These are phyloP conservation scores for Septoria linicola DNA, from an alignment of 2,329 filamentous ascomycete species.

Conservation along the genomic window DNA sequence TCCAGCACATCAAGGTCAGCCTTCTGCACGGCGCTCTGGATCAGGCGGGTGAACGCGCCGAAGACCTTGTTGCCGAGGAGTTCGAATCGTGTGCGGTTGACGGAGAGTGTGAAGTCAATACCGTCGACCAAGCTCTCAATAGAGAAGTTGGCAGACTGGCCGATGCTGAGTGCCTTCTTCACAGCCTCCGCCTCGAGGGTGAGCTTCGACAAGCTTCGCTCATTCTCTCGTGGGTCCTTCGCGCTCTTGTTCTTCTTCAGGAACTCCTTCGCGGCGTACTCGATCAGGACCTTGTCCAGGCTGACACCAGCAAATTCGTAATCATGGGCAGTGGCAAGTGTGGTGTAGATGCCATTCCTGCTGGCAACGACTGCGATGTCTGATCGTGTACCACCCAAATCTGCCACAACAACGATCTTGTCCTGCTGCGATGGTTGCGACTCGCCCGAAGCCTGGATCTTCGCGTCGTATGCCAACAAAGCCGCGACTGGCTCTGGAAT, in stretches of 20 bases:
- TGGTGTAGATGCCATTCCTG: slow-evolving; percentile 92
- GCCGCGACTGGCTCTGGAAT: slow-evolving; percentile 89
- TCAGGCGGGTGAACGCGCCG: slow-evolving; percentile 79
- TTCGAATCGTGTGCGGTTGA: slow-evolving; percentile 93
- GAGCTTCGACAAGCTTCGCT: slow-evolving; percentile 83
- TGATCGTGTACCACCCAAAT: slow-evolving; percentile 87
- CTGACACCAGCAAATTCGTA: slow-evolving; percentile 86
- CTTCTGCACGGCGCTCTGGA: slow-evolving; percentile 85
- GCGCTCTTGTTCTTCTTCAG: slow-evolving; percentile 85
- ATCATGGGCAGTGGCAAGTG: slow-evolving; percentile 90
- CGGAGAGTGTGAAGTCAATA: slow-evolving; percentile 83
- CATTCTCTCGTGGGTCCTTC: slow-evolving; percentile 74
- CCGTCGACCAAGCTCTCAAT: slow-evolving; percentile 88
- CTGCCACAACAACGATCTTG: slow-evolving; percentile 88
- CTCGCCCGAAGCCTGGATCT: slow-evolving; percentile 44
- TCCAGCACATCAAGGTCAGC: slow-evolving; percentile 88
- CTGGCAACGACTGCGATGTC: slow-evolving; percentile 89
- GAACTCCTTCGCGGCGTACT: slow-evolving; percentile 98
- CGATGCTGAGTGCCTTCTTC: slow-evolving; percentile 88
- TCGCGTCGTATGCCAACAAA: slow-evolving; percentile 84
- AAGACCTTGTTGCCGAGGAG: slow-evolving; percentile 84
- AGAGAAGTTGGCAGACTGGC: slow-evolving; percentile 84
- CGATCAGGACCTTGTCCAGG: slow-evolving; percentile 86
- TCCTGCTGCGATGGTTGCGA: slow-evolving; percentile 72
- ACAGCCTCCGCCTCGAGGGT: slow-evolving; percentile 86